Evolutionary conservation across 1,139 yeast species (phyloP).

Genomic region (Blastobotrys apis): DNA sequence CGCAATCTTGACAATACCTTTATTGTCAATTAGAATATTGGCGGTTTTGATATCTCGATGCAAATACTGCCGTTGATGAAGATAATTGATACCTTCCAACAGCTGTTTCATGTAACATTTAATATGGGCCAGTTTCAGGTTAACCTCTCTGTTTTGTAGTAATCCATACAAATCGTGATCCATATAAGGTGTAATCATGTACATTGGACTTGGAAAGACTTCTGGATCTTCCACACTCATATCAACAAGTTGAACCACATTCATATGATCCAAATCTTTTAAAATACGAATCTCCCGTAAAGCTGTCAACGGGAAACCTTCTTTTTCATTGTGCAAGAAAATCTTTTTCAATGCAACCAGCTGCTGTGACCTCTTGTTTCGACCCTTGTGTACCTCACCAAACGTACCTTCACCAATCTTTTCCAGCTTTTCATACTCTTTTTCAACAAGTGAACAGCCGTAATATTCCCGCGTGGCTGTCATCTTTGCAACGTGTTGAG

Average conservation of each 20-base stretch:
- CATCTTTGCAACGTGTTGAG: no score
- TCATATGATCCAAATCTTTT: conserved; percentile 62
- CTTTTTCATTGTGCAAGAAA: conserved; percentile 76
- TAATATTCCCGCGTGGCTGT: neutral
- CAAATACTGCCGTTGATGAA: conserved; percentile 61
- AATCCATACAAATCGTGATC: conserved; percentile 89
- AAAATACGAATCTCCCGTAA: conserved; percentile 85
- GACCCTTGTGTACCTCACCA: conserved; percentile 72
- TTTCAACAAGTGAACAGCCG: conserved; percentile 35
- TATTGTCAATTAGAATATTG: conserved; percentile 70
- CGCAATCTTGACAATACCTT: conserved; percentile 79
- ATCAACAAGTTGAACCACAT: conserved; percentile 75
- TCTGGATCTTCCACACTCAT: conserved; percentile 40
- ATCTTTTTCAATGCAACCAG: conserved; percentile 84
- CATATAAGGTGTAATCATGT: conserved; percentile 92
- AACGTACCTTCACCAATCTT: conserved; percentile 94
- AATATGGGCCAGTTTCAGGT: conserved; percentile 59
- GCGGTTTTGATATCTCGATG: conserved; percentile 97
- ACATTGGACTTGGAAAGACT: conserved; percentile 46
- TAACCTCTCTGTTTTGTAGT: conserved; percentile 76
- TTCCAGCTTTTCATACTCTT: conserved; percentile 52
- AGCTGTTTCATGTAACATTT: conserved; percentile 82
- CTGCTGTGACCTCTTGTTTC: conserved; percentile 45
- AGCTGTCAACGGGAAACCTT: conserved; percentile 94
- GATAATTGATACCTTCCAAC: conserved; percentile 71